A percentile compares a stretch with the other conserved stretches of the same genome.
phyloP scores from a whole-genome alignment of 2,329 filamentous ascomycete species.

The Exophiala calicioides region DNA sequence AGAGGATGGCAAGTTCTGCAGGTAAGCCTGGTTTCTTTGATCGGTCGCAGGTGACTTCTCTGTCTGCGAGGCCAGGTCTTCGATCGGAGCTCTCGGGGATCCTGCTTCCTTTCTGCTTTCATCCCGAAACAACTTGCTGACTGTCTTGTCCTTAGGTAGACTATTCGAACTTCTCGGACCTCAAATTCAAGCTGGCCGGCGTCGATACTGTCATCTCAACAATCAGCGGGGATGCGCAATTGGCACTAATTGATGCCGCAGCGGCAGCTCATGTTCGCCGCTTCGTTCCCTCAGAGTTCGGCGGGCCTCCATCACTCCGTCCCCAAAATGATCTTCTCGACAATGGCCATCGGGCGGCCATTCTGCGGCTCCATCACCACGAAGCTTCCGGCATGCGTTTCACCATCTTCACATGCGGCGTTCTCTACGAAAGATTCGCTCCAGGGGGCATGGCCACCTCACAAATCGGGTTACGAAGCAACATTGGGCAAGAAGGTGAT shows the following conservation, averaged over 20 bases:
- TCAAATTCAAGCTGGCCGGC: conserved; percentile 68
- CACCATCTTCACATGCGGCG: conserved; percentile 71
- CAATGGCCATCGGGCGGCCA: conserved; percentile 59
- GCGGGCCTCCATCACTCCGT: conserved; percentile 62
- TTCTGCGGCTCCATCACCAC: conserved; percentile 59
- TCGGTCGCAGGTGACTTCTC: too few species aligned
- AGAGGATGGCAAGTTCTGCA: conserved; percentile 63
- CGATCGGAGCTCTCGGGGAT: too few species aligned
- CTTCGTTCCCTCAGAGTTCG: conserved; percentile 76
- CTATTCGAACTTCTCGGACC: conserved; percentile 59
- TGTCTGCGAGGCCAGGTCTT: background rate
- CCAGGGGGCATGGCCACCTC: conserved; percentile 64
- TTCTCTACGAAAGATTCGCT: conserved; percentile 75
- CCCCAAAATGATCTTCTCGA: conserved; percentile 62
- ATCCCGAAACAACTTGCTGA: too few species aligned
- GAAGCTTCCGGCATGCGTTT: conserved; percentile 59
- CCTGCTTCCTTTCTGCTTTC: too few species aligned
- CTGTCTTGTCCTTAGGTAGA: too few species aligned
- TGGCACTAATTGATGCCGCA: conserved; percentile 72
- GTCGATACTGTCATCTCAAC: conserved; percentile 76
- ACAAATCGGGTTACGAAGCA: conserved; percentile 60
- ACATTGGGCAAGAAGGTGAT: conserved; percentile 59
- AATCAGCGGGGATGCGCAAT: conserved; percentile 65
- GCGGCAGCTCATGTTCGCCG: conserved; percentile 63
- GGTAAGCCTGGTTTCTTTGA: conserved; percentile 7